Evolutionary conservation across 2,329 filamentous ascomycete species (phyloP).

Genomic region (Stagonosporopsis chrysanthemi): DNA sequence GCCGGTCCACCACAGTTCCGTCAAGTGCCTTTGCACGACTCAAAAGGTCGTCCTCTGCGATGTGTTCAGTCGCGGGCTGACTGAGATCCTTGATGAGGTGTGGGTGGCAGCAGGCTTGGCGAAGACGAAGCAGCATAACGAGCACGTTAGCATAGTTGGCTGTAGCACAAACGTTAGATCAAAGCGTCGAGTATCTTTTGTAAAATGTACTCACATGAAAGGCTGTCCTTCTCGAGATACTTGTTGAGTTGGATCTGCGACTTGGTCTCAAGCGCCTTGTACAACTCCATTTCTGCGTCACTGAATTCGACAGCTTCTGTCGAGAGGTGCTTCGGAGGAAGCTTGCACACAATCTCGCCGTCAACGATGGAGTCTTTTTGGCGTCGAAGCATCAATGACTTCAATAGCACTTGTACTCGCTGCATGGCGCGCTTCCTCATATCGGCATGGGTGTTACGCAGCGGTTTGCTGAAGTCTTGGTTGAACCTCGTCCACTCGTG

Average conservation of each 20-base stretch:
- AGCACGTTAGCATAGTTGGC: slow-evolving; percentile 80
- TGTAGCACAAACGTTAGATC: slow-evolving; percentile 17
- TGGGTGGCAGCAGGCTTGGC: slow-evolving; percentile 82
- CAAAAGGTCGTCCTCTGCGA: slow-evolving; percentile 64
- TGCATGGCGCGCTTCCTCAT: slow-evolving; percentile 64
- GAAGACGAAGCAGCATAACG: slow-evolving; percentile 78
- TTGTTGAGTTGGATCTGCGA: slow-evolving; percentile 77
- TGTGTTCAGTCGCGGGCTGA: slow-evolving; percentile 66
- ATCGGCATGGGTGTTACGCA: slow-evolving; percentile 53
- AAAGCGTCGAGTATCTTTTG: background rate
- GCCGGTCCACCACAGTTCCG: slow-evolving; percentile 68
- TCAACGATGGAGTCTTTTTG: slow-evolving; percentile 82
- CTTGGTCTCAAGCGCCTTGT: slow-evolving; percentile 70
- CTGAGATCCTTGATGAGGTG: slow-evolving; percentile 73
- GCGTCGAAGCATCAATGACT: slow-evolving; percentile 81
- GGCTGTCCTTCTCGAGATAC: slow-evolving; percentile 72
- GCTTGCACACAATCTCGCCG: slow-evolving; percentile 75
- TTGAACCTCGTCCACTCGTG: slow-evolving; percentile 69
- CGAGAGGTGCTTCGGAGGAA: slow-evolving; percentile 71
- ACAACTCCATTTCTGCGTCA: slow-evolving; percentile 70
- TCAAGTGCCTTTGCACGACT: slow-evolving; percentile 69
- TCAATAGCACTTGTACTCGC: slow-evolving; percentile 76
- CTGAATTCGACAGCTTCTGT: slow-evolving; percentile 70
- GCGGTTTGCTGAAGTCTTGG: slow-evolving; percentile 58
- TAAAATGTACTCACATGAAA: slow-evolving; percentile 58